Evolutionary conservation across 352 stramenopile species (phyloP).

Genomic region (Detonula confervacea): DNA sequence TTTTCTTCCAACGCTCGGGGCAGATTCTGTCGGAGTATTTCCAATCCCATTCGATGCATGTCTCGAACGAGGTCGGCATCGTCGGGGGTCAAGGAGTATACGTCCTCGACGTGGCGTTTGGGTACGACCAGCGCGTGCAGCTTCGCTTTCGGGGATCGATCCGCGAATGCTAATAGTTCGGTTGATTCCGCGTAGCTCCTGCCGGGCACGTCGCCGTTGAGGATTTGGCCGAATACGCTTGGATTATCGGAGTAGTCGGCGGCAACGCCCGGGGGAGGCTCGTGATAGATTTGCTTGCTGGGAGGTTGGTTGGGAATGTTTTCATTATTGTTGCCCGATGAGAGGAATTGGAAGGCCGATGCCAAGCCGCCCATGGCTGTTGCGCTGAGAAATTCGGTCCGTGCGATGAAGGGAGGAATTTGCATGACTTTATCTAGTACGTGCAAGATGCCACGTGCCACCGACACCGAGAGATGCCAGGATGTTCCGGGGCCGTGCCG

Average conservation of each 20-base stretch:
- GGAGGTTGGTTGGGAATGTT: background rate
- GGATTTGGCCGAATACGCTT: conserved; percentile 76
- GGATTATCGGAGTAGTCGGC: conserved; percentile 61
- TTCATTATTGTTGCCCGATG: background rate
- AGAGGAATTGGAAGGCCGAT: conserved; percentile 31
- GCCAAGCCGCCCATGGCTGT: conserved; percentile 1
- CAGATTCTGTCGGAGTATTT: conserved; percentile 53
- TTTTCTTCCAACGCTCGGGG: conserved; percentile 41
- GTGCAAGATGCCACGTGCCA: too few species aligned
- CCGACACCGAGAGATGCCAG: too few species aligned
- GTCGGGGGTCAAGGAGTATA: conserved; percentile 46
- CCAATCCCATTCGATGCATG: conserved; percentile 59
- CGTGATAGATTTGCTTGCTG: conserved; percentile 10
- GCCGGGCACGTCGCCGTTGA: conserved; percentile 57
- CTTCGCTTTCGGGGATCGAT: conserved; percentile 59
- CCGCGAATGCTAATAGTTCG: conserved; percentile 65
- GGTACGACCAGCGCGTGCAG: conserved; percentile 78
- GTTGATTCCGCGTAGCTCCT: conserved; percentile 49
- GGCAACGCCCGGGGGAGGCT: conserved; percentile 14
- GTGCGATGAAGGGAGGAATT: background rate
- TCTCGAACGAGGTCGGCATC: conserved; percentile 57
- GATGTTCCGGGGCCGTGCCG: too few species aligned
- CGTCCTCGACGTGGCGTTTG: conserved; percentile 54
- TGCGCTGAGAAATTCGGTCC: conserved; percentile 6
- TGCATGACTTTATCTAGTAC: too few species aligned